Base-by-base conservation (phyloP, 2,329 filamentous ascomycete species). In the Plenodomus biglobosus region DNA sequence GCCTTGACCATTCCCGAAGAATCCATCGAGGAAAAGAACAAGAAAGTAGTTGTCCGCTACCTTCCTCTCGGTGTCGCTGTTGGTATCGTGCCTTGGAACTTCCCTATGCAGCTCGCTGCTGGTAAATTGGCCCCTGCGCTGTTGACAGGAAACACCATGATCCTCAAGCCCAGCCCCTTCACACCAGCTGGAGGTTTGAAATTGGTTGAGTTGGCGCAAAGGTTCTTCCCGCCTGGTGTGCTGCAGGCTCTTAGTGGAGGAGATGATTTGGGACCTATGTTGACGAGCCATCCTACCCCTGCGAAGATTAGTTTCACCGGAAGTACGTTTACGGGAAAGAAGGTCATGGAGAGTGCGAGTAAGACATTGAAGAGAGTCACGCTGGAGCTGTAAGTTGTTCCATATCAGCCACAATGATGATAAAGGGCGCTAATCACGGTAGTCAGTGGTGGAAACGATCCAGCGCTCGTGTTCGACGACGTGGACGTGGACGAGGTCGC, bases 291-390 rank as follows among this genome's bases (percentile, higher is more conserved):
- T 54, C 79, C 79, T 0, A 78, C 73, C 11, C 76, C 84, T 42
- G 73, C 77, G 46, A 85, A 83, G 72, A 78, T 85, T 59, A 76
- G 73, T 51, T 85, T 85, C 66, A 85, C 83, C 0, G 82, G 83
- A 1, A 83, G 79, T 5, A 79, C 75, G 2, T 69, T 73, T 0
- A 83, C 79, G 0, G 82, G 82, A 2, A 83, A 83, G 71, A 76
- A 75, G 61, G 77, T 85, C 34, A 77, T 82, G 73, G 75, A 74
- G 36, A 75, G 72, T 18, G 78, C 75, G 44, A 73, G 77, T 19
- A 73, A 75, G 59, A 42, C 79, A 0, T 64, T 85, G 21, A 84
- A 84, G 73, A 71, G 80, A 36, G 74, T 81, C 11, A 82, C 78
- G 1, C 73, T 85, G 3, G 82, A 85, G 62, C 73, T 84, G 22